phyloP scores from a whole-genome alignment of 441 rosid species.

The Breynia disticha region DNA sequence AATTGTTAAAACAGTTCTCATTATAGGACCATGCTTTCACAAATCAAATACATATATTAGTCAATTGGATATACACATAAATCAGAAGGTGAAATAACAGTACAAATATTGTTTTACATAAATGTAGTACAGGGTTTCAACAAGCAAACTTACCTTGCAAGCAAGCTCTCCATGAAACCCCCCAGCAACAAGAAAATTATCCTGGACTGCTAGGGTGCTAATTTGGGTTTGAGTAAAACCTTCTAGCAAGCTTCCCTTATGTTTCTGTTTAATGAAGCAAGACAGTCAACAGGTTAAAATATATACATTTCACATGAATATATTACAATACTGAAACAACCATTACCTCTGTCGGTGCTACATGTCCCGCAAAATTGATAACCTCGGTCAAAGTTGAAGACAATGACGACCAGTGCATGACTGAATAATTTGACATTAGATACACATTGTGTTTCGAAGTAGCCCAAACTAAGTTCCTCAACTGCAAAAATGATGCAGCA shows the following conservation, averaged over 20 bases:
- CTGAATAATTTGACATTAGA: constrained; percentile 69
- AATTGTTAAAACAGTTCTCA: too few relatives aligned
- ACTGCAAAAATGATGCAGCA: constrained; percentile 36
- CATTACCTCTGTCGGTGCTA: constrained; percentile 81
- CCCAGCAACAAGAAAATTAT: constrained; percentile 78
- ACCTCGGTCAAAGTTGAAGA: constrained; percentile 51
- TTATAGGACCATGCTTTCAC: too few relatives aligned
- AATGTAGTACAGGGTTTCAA: not conserved
- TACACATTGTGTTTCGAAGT: constrained; percentile 82
- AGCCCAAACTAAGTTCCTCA: constrained; percentile 92
- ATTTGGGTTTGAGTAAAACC: constrained; percentile 89
- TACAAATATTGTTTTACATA: not conserved
- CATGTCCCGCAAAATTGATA: constrained; percentile 79
- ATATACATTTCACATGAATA: not conserved
- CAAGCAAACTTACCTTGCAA: constrained; percentile 53
- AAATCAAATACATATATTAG: too few relatives aligned
- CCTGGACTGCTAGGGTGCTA: constrained; percentile 83
- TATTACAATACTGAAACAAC: constrained; percentile 1
- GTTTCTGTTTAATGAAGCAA: constrained; percentile 39
- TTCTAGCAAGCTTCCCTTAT: constrained; percentile 80
- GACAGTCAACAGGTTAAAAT: constrained; percentile 4
- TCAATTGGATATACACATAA: too few relatives aligned
- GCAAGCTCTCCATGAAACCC: constrained; percentile 94
- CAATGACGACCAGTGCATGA: constrained; percentile 85
- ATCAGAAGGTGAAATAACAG: too few relatives aligned